A percentile compares a stretch with the other conserved stretches of the same genome.
phyloP scores from a whole-genome alignment of 768 basidiomycete species.

The Suillus sp. region DNA sequence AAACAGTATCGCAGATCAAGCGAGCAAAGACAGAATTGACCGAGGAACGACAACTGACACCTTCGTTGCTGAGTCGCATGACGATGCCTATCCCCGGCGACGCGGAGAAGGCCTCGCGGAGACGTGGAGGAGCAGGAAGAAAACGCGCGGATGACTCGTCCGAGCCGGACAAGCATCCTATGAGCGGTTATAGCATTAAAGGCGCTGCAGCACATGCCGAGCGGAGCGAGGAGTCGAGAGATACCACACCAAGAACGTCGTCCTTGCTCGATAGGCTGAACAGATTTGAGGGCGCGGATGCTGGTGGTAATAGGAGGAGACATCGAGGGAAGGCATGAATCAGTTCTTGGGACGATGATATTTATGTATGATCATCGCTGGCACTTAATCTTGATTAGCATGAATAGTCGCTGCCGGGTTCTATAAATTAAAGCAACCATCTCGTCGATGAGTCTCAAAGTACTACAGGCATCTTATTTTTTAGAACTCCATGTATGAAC shows the following conservation, averaged over 20 bases:
- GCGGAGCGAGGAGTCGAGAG: conserved; percentile 22
- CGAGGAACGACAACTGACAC: conserved; percentile 32
- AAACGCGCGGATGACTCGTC: conserved; percentile 25
- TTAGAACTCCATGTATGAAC: background rate
- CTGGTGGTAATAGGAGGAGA: conserved; percentile 29
- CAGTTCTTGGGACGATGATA: background rate
- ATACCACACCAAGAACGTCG: conserved; percentile 17
- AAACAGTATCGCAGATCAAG: conserved; percentile 40
- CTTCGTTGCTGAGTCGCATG: conserved; percentile 49
- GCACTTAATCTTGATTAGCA: conserved; percentile 3
- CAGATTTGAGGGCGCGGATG: conserved; percentile 19
- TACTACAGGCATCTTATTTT: background rate
- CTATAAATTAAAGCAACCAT: background rate
- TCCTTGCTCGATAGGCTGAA: conserved; percentile 42
- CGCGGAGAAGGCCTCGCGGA: conserved; percentile 21
- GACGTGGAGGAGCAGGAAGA: conserved; percentile 18
- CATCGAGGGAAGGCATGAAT: conserved; percentile 20
- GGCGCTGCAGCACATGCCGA: conserved; percentile 46
- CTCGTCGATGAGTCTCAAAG: background rate
- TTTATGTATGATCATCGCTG: background rate
- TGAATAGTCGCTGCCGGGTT: background rate
- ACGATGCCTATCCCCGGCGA: conserved; percentile 20
- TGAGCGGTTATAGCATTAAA: conserved; percentile 54
- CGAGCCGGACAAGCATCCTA: conserved; percentile 37
- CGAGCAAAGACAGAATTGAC: conserved; percentile 28